Evolutionary conservation across 208 protist genomes (phyloP), one percentile per base, ranked within the genome.

Genomic region (Crithidia expoeki): DNA sequence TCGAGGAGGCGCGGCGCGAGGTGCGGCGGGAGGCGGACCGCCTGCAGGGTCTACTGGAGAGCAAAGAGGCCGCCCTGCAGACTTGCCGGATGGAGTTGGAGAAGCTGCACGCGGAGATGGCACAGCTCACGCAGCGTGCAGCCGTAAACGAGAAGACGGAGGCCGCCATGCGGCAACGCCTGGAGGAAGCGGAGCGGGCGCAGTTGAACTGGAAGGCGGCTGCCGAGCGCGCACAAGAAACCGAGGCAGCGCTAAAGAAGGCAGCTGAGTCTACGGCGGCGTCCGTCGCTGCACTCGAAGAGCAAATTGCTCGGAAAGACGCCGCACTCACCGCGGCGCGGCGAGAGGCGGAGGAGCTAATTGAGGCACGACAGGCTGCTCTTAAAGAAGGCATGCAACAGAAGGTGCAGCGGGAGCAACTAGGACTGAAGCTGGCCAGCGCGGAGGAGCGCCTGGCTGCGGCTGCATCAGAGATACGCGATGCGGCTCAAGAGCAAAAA

Each of bases 1-100:
- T 75, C 16, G 70, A 66, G 33, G 80, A 84, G 40, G 71, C 56
- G 36, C 60, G 73, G 23, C 76, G 73, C 16, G 69, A 81, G 30
- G 49, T 82, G 63, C 68, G 60, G 21, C 51, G 72, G 27, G 76
- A 86, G 62, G 34, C 80, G 17, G 58, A 30, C 7, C 40, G 51
- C 25, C 36, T 76, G 38, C 64, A 71, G 49, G 65, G 44, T 33
- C 21, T 62, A 7, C 19, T 73, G 0, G 53, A 55, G 0, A 33
- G 40, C 27, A 83, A 76, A 36, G 69, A 79, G 19, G 63, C 61
- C 0, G 56, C 58, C 44, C 65, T 83, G 12, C 47, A 65, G 17
- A 19, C 28, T 27, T 10, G 70, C 16, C 57, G 44, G 42, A 60
- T 57, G 12, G 78, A 83, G 25, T 0, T 56, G 46, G 81, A 83